Percentiles rank a stretch among this genome's conserved stretches.
phyloP scores from a whole-genome alignment of 1,139 yeast genomes.

The Chernovozyma aurita region DNA sequence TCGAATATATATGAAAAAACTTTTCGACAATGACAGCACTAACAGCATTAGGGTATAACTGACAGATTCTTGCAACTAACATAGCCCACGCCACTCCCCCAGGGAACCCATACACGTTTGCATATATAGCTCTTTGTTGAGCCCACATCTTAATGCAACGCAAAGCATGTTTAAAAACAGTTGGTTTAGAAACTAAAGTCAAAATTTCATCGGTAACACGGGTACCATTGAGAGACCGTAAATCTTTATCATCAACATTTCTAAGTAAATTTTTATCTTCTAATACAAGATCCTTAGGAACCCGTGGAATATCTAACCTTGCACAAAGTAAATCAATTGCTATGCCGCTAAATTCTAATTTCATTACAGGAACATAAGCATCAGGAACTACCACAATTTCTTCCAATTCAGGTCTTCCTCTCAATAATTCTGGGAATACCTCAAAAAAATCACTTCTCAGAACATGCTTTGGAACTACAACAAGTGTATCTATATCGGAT shows the following conservation, averaged over 20 bases:
- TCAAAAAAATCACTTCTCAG: constrained; percentile 82
- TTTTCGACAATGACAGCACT: constrained; percentile 86
- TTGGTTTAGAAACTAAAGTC: constrained; percentile 84
- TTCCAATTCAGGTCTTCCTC: constrained; percentile 72
- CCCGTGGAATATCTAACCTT: constrained; percentile 71
- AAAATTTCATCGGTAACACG: constrained; percentile 95
- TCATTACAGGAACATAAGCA: constrained; percentile 94
- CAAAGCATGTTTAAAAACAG: constrained; percentile 87
- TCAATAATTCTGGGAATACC: constrained; percentile 65
- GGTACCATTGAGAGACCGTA: constrained; percentile 89
- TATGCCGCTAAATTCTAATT: constrained; percentile 80
- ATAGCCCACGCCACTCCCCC: constrained; percentile 99
- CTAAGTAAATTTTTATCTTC: constrained; percentile 80
- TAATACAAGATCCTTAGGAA: constrained; percentile 68
- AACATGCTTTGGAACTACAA: constrained; percentile 97
- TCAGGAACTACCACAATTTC: constrained; percentile 93
- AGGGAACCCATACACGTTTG: constrained; percentile 93
- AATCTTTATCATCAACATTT: constrained; percentile 85
- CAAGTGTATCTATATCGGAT: constrained; percentile 92
- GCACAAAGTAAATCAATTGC: constrained; percentile 90
- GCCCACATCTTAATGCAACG: constrained; percentile 97
- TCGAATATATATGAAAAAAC: constrained; percentile 76
- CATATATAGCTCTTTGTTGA: constrained; percentile 88
- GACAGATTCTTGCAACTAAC: constrained; percentile 96
- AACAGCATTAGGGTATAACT: constrained; percentile 91